Evolutionary conservation across 805 yeast genomes (phyloP), one percentile per base, ranked within the genome.

Genomic region (Vanderwaltozyma yarrowii): DNA sequence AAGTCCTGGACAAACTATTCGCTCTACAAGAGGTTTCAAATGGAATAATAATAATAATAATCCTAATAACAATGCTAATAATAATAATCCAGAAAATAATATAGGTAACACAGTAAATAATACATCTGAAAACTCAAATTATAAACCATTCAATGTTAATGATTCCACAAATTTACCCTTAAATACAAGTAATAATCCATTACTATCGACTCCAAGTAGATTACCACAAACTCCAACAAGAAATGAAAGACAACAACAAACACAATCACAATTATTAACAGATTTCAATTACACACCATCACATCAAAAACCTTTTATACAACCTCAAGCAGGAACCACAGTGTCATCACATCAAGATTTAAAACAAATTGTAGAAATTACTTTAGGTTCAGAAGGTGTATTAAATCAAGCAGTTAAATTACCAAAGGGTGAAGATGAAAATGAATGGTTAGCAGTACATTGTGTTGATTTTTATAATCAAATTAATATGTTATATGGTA

Each of bases 391-490:
- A 0, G 94, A 89, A 26, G 79, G 89, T 24, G 88, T 88, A 2
- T 68, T 92, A 45, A 82, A 83, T 19, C 94, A 86, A 60, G 97
- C 97, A 0, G 97, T 89, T 17, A 82, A 82, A 54, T 67, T 92
- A 21, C 98, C 98, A 14, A 82, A 74, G 49, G 97, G 92, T 43
- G 98, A 89, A 61, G 92, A 85, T 51, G 56, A 78, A 39, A 80
- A 81, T 51, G 98, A 89, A 59, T 89, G 98, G 98, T 63, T 89
- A 40, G 97, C 98, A 0, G 94, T 88, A 11, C 95, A 89, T 58
- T 92, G 89, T n/a, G 96, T 88, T 14, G 97, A 89, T 60, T 92
- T 89, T 56, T 89, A 84, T 64, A 88, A 88, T 58, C 98, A 89
- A 58, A 80, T 89, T 47, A 89, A 89, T 62, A 92, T 89, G 98